These are phyloP conservation scores for Fusarium aywerte DNA, from an alignment of 2,329 filamentous ascomycete species.

Conservation along the genomic window DNA sequence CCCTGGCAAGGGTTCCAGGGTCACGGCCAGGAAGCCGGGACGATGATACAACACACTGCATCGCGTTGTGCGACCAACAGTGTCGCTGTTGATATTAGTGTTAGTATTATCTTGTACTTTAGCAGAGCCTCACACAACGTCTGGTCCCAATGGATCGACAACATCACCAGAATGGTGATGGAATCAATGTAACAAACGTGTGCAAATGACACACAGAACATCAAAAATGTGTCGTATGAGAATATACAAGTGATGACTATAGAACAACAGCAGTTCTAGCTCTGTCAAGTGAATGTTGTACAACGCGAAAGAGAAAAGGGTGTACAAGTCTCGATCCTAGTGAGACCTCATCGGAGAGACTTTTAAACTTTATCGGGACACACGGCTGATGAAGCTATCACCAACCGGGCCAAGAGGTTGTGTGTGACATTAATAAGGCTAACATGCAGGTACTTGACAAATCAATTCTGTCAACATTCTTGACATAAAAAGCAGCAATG, in stretches of 20 bases:
- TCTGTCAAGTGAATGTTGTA: not conserved
- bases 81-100: constrained; percentile 13
- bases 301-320: not conserved
- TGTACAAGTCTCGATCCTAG: not conserved
- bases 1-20: not conserved
- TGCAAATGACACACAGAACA: constrained; percentile 1
- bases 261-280: not conserved
- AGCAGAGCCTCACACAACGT: constrained; percentile 11
- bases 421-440: not conserved
- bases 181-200: constrained; percentile 1
- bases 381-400: constrained; percentile 25
- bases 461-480: not conserved
- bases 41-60: not conserved
- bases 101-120: constrained; percentile 24
- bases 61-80: constrained; percentile 16
- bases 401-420: constrained; percentile 7
- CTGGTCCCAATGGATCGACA: not conserved
- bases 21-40: constrained; percentile 8
- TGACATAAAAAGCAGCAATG: not conserved
- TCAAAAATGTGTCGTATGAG: not conserved
- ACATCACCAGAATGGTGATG: not conserved
- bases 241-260: not conserved
- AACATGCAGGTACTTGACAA: not conserved
- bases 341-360: not conserved
- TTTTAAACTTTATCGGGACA: constrained; percentile 18